These are phyloP conservation scores for Leishmania martiniquensis DNA, from an alignment of 208 protist genomes.

Conservation along the genomic window DNA sequence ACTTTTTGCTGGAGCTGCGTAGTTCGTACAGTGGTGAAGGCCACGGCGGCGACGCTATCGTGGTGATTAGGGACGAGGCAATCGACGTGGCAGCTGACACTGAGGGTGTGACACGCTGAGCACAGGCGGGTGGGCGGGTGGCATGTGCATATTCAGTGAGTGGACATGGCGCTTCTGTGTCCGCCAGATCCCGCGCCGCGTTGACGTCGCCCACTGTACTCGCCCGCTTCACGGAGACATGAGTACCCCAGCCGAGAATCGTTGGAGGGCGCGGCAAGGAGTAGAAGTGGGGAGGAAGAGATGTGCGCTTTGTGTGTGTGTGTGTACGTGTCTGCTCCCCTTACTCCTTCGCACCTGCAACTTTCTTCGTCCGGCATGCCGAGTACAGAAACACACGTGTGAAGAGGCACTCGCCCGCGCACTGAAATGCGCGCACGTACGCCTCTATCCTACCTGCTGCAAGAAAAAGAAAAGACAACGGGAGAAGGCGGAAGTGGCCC, in stretches of 20 bases:
- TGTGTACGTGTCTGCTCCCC: background rate
- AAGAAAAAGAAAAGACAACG: too few relatives aligned
- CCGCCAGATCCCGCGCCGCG: background rate
- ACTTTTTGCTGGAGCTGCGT: conserved; percentile 37
- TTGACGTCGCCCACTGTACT: background rate
- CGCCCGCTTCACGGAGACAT: background rate
- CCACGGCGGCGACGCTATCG: background rate
- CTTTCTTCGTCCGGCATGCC: too few relatives aligned
- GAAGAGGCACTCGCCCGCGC: too few relatives aligned
- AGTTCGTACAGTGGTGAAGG: background rate
- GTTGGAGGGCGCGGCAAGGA: background rate
- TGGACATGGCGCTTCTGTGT: background rate
- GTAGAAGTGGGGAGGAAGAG: background rate
- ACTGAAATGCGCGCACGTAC: background rate
- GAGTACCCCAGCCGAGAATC: background rate
- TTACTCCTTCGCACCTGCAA: background rate
- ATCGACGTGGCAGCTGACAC: background rate
- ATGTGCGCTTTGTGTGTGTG: background rate
- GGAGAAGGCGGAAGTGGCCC: background rate
- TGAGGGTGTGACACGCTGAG: background rate
- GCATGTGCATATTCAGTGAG: background rate
- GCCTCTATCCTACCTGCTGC: background rate
- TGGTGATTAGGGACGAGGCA: background rate
- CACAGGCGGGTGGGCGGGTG: background rate
- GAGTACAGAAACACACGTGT: too few relatives aligned